A percentile compares a stretch with the other conserved stretches of the same genome.
These are phyloP conservation scores for Hordeum marinum DNA, from an alignment of 176 grass and related monocot genomes.

Conservation along the genomic window DNA sequence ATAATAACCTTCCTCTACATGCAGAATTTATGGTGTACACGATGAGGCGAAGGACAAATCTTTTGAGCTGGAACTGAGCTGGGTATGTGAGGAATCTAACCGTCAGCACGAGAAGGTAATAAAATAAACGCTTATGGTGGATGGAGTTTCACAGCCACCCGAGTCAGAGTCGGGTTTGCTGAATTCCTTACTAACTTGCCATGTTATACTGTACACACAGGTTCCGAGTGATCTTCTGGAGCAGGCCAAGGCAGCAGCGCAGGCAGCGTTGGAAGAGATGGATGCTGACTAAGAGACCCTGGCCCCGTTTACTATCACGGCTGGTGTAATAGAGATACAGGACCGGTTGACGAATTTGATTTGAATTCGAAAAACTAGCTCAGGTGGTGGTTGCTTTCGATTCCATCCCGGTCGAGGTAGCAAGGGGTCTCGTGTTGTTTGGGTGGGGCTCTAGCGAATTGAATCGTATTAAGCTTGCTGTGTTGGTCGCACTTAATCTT, in stretches of 20 bases:
- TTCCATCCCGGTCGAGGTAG: background rate
- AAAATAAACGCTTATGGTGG: background rate
- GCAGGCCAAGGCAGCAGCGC: slow-evolving; percentile 61
- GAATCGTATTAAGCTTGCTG: background rate
- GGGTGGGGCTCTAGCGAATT: background rate
- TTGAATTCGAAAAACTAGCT: background rate
- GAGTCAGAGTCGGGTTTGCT: background rate
- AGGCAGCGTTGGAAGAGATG: slow-evolving; percentile 78
- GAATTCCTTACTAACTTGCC: background rate
- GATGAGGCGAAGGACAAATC: slow-evolving; percentile 75
- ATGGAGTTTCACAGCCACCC: background rate
- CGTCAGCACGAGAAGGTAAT: slow-evolving; percentile 62
- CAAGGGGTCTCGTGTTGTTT: background rate
- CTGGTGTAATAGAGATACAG: background rate
- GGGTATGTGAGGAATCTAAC: slow-evolving; percentile 81
- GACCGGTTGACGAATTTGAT: background rate
- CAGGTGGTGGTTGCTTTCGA: background rate
- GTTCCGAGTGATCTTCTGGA: slow-evolving; percentile 50
- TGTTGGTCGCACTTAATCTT: slow-evolving; percentile 2
- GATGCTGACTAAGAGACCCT: slow-evolving; percentile 48
- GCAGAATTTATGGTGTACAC: slow-evolving; percentile 78
- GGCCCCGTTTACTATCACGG: background rate
- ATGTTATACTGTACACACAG: slow-evolving; percentile 22
- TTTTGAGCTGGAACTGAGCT: slow-evolving; percentile 79
- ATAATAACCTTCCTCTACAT: background rate